Conservation (phyloP, 352 stramenopile genomes). For the Blastocystis hominis region DNA sequence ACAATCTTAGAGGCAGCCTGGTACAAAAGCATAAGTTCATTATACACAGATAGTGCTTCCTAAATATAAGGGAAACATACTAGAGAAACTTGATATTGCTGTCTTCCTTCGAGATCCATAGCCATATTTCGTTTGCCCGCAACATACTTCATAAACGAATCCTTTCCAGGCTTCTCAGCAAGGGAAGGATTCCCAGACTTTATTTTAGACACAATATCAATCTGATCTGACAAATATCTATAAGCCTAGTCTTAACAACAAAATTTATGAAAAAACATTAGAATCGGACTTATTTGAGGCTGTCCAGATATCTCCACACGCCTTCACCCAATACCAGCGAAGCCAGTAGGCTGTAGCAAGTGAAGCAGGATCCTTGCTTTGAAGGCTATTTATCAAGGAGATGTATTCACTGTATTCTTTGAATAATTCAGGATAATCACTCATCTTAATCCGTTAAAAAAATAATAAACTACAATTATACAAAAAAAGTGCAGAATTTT, state of each 20-base stretch:
- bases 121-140: neutral
- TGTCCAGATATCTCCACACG: neutral
- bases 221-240: neutral
- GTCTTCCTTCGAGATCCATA: neutral
- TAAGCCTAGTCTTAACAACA: neutral
- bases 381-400: neutral
- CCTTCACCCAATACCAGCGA: conserved; percentile 7
- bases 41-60: neutral
- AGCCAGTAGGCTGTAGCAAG: neutral
- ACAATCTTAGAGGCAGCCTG: neutral
- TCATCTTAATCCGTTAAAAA: neutral
- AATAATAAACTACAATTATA: neutral
- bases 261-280: neutral
- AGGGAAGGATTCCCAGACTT: neutral
- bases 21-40: neutral
- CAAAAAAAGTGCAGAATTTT: neutral
- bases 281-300: neutral
- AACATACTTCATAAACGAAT: neutral
- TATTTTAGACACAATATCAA: neutral
- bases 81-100: neutral
- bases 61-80: neutral
- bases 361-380: neutral
- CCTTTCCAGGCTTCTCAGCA: neutral
- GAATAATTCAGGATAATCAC: neutral
- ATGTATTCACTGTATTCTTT: neutral